phyloP scores from a whole-genome alignment of 2,329 filamentous ascomycete genomes.

The Colletotrichum phormii region DNA sequence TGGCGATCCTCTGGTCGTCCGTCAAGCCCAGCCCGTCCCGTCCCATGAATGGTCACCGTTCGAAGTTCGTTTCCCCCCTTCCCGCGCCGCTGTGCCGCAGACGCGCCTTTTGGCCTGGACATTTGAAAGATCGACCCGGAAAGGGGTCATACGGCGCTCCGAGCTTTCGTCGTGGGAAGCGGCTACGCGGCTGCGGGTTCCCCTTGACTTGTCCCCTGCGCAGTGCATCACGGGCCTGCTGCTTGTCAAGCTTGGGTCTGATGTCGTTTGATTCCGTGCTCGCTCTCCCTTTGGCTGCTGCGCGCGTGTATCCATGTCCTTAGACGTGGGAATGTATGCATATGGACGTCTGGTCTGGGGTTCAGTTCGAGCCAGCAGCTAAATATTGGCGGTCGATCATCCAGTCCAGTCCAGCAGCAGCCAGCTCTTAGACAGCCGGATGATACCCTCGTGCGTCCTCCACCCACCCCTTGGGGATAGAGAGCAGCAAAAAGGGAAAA shows the following conservation, averaged over 20 bases:
- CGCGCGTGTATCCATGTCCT: not conserved
- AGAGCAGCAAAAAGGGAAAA: not conserved
- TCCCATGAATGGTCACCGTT: not conserved
- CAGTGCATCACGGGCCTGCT: conserved; percentile 13
- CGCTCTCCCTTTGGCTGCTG: not conserved
- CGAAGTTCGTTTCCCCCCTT: not conserved
- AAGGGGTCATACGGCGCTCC: conserved; percentile 24
- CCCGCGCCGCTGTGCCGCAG: conserved; percentile 6
- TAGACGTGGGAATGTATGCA: not conserved
- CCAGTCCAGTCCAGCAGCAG: not conserved
- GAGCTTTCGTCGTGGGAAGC: conserved; percentile 20
- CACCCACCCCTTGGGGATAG: not conserved
- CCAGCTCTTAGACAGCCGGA: not conserved
- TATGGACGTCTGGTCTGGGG: not conserved
- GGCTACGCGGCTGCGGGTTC: conserved; percentile 21
- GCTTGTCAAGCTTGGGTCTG: not conserved
- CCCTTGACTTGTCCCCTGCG: conserved; percentile 13
- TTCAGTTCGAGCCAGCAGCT: not conserved
- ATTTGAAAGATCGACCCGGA: conserved; percentile 16
- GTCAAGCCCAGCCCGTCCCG: not conserved
- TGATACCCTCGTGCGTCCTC: not conserved
- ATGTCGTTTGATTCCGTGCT: not conserved
- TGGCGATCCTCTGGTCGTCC: conserved; percentile 1
- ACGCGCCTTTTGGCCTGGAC: conserved; percentile 10
- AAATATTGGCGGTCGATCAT: conserved; percentile 7